phyloP scores from a whole-genome alignment of 495 filamentous ascomycete species.

The Neurospora intermedia region DNA sequence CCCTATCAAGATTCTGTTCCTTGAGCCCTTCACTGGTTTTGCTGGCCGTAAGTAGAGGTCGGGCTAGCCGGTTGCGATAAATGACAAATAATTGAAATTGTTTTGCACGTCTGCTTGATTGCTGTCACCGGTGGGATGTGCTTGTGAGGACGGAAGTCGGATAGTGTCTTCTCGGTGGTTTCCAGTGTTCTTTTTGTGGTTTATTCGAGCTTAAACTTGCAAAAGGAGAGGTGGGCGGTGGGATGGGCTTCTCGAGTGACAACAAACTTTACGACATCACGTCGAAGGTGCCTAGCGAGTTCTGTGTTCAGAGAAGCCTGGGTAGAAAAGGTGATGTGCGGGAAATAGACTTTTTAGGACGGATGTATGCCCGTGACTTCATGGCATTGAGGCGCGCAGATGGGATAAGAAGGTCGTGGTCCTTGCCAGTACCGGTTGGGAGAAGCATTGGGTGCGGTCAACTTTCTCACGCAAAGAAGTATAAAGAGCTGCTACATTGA shows the following conservation, averaged over 20 bases:
- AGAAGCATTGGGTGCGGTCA: neutral
- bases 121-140: neutral
- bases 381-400: neutral
- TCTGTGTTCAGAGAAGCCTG: neutral
- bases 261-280: neutral
- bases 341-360: neutral
- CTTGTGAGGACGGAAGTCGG: neutral
- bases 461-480: neutral
- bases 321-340: neutral
- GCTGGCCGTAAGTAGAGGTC: too few relatives aligned
- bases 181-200: neutral
- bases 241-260: neutral
- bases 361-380: neutral
- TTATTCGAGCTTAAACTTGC: neutral
- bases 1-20: constrained; percentile 8
- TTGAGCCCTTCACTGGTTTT: constrained; percentile 9
- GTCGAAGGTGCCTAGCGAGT: neutral
- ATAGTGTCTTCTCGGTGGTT: too few relatives aligned
- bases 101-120: neutral
- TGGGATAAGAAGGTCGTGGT: neutral
- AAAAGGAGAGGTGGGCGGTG: neutral
- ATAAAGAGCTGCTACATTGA: neutral
- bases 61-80: neutral
- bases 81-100: neutral
- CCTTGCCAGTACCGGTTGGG: neutral